phyloP scores from a whole-genome alignment of 129 eudicot genomes.

The Chrysanthemum seticuspe region DNA sequence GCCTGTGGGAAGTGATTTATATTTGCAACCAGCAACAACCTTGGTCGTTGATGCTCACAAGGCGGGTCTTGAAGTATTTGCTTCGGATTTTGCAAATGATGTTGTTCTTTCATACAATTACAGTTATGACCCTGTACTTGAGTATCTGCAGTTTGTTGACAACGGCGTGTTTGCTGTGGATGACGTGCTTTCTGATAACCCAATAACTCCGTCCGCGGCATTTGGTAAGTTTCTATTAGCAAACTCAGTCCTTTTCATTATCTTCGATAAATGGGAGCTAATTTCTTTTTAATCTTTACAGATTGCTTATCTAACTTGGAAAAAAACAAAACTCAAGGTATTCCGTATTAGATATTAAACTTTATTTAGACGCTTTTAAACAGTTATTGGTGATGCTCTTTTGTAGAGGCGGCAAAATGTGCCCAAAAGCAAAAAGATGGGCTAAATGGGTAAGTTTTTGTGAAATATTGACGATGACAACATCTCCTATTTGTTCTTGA shows the following conservation, averaged over 20 bases:
- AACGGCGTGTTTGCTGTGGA: constrained; percentile 84
- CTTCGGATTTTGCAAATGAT: constrained; percentile 69
- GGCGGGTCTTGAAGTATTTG: constrained; percentile 68
- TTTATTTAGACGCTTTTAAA: too few relatives aligned
- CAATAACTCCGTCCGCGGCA: constrained; percentile 76
- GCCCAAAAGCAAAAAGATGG: too few relatives aligned
- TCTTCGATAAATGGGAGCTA: background rate
- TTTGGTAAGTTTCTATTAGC: constrained; percentile 43
- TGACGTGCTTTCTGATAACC: constrained; percentile 90
- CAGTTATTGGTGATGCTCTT: too few relatives aligned
- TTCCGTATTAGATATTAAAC: constrained; percentile 10
- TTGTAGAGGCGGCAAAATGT: too few relatives aligned
- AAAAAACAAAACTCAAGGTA: constrained; percentile 63
- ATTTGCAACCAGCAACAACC: constrained; percentile 57
- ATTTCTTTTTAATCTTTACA: constrained; percentile 32
- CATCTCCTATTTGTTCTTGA: constrained; percentile 2
- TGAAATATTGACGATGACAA: too few relatives aligned
- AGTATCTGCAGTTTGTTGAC: constrained; percentile 65
- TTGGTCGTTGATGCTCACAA: constrained; percentile 83
- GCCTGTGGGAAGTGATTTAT: constrained; percentile 45
- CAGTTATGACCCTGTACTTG: constrained; percentile 77
- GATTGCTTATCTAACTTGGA: constrained; percentile 72
- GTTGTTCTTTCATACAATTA: constrained; percentile 57
- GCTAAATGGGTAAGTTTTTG: too few relatives aligned
- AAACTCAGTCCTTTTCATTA: too few relatives aligned